phyloP scores from a whole-genome alignment of 1,139 yeast species.

The Diutina scorzettiae region DNA sequence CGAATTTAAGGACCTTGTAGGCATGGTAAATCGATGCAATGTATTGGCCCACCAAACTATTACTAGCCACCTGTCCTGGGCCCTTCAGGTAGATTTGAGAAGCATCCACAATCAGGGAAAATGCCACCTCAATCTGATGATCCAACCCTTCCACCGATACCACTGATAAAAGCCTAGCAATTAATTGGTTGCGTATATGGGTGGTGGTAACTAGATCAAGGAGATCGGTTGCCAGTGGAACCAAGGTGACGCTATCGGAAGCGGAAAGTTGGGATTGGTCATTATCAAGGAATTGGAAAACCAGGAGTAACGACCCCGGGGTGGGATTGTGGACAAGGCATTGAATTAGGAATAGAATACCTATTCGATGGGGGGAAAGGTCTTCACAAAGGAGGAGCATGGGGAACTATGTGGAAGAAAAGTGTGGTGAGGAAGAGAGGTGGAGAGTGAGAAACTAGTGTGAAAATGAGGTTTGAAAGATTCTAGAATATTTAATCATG shows the following conservation, averaged over 20 bases:
- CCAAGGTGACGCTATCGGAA: slow-evolving; percentile 15
- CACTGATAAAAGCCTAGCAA: slow-evolving; percentile 18
- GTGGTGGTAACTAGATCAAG: slow-evolving; percentile 6
- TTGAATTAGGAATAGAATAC: slow-evolving; percentile 15
- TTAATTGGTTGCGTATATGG: not conserved
- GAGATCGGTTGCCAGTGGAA: slow-evolving; percentile 20
- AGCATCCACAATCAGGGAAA: slow-evolving; percentile 8
- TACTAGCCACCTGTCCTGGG: slow-evolving; percentile 7
- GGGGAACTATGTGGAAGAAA: no score
- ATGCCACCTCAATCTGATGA: slow-evolving; percentile 11
- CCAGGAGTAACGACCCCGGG: slow-evolving; percentile 8
- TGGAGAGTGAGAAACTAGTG: no score
- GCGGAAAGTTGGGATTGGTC: slow-evolving; percentile 15
- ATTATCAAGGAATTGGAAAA: slow-evolving; percentile 17
- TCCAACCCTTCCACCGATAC: slow-evolving; percentile 26
- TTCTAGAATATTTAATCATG: no score
- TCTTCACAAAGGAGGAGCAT: slow-evolving; percentile 19
- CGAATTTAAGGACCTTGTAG: slow-evolving; percentile 44
- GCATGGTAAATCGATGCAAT: slow-evolving; percentile 31
- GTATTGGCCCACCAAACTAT: slow-evolving; percentile 21
- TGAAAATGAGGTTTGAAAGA: no score
- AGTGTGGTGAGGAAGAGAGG: no score
- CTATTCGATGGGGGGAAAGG: slow-evolving; percentile 24
- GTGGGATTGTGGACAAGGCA: slow-evolving; percentile 8
- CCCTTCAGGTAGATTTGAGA: slow-evolving; percentile 7